A percentile compares a stretch with the other conserved stretches of the same genome.
Conservation (phyloP, 495 filamentous ascomycete species). For the Trypethelium eluteriae region DNA sequence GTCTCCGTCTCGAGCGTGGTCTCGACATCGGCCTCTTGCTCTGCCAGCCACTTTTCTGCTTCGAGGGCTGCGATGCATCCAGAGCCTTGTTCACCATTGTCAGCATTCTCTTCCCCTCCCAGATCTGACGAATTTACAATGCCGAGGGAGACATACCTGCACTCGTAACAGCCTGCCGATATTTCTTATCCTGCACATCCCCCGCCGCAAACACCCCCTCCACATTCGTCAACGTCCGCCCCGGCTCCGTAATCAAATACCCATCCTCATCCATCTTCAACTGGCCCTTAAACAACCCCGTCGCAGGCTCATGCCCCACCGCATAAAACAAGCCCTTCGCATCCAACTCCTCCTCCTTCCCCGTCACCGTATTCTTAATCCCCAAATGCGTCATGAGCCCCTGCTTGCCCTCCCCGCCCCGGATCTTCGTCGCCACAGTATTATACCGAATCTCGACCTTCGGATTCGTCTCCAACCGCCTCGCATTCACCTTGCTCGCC, state of each 20-base stretch:
- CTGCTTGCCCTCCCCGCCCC: conserved; percentile 63
- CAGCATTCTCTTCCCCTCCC: conserved; percentile 27
- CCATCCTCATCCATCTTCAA: conserved; percentile 76
- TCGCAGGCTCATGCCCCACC: conserved; percentile 94
- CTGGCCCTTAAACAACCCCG: conserved; percentile 75
- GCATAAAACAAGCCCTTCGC: conserved; percentile 97
- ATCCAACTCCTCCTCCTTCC: conserved; percentile 69
- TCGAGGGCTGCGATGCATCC: conserved; percentile 93
- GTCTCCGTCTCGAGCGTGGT: conserved; percentile 34
- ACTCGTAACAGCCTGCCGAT: conserved; percentile 95
- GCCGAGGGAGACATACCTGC: conserved; percentile 51
- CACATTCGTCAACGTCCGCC: conserved; percentile 78
- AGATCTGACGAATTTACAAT: not conserved
- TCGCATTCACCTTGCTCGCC: conserved; percentile 86
- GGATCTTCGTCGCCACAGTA: conserved; percentile 68
- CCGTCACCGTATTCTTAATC: conserved; percentile 70
- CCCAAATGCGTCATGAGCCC: conserved; percentile 79
- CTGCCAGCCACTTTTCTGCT: conserved; percentile 82
- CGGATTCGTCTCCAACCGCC: conserved; percentile 67
- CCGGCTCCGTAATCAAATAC: conserved; percentile 83
- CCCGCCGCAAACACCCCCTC: conserved; percentile 94
- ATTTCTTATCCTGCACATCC: conserved; percentile 97
- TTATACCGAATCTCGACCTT: conserved; percentile 88
- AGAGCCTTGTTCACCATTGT: conserved; percentile 53
- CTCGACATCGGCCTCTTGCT: conserved; percentile 51